These are phyloP conservation scores for Lentinus brumalis DNA, from an alignment of 768 basidiomycete genomes.

Conservation along the genomic window DNA sequence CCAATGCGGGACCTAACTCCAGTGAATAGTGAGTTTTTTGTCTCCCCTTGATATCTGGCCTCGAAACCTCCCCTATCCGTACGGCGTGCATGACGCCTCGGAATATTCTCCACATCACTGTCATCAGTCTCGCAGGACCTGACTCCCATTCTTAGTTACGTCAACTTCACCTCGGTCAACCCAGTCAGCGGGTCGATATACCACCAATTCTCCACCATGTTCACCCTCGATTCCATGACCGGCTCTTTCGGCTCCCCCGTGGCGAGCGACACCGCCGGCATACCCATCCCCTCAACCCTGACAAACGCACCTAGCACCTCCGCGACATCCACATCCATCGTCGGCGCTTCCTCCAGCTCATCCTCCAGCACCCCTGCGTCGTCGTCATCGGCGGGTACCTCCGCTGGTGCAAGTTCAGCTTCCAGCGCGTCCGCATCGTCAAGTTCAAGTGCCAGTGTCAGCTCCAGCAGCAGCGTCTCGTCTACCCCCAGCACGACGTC, in stretches of 20 bases:
- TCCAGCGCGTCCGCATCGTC: no score
- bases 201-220: slow-evolving; percentile 49
- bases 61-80: no score
- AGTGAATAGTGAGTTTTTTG: slow-evolving; percentile 52
- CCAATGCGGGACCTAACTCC: slow-evolving; percentile 58
- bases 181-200: slow-evolving; percentile 19
- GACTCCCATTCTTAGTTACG: slow-evolving; percentile 46
- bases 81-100: no score
- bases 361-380: background rate
- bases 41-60: no score
- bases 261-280: slow-evolving; percentile 48
- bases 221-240: slow-evolving; percentile 57
- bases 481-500: no score
- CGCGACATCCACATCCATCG: slow-evolving; percentile 33
- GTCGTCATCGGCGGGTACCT: background rate
- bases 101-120: background rate
- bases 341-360: slow-evolving; percentile 35
- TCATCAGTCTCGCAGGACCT: background rate
- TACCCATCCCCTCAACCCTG: slow-evolving; percentile 42
- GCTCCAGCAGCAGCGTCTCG: no score
- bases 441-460: no score
- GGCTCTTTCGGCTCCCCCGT: slow-evolving; percentile 57
- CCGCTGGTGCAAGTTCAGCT: no score
- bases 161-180: slow-evolving; percentile 54
- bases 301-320: slow-evolving; percentile 20